Conservation (phyloP, 805 yeast genomes). For the Metschnikowia noctiluminum region DNA sequence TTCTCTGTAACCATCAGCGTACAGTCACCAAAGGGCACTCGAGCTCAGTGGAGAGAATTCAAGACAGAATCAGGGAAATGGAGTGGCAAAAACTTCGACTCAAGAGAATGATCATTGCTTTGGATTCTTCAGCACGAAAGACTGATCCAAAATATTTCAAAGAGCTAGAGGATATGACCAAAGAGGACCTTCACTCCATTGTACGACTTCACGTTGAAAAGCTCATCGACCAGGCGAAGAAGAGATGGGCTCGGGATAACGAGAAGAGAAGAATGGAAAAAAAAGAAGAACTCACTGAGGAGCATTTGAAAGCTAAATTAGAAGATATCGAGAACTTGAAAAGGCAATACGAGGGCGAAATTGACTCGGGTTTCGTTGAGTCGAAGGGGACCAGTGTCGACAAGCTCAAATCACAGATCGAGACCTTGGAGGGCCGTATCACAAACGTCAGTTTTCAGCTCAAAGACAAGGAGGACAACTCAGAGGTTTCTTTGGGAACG, state of each 20-base stretch:
- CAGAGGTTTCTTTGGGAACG: conserved; percentile 89
- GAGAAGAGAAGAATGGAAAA: conserved; percentile 64
- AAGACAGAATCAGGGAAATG: conserved; percentile 73
- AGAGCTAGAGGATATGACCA: conserved; percentile 63
- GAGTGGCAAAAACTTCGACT: conserved; percentile 77
- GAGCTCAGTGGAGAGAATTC: conserved; percentile 72
- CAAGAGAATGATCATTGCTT: conserved; percentile 64
- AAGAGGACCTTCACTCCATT: conserved; percentile 59
- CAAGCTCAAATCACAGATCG: conserved; percentile 68
- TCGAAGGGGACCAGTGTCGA: conserved; percentile 54
- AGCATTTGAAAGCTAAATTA: conserved; percentile 57
- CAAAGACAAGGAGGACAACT: conserved; percentile 91
- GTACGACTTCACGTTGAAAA: conserved; percentile 59
- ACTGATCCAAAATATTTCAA: conserved; percentile 58
- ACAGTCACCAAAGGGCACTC: conserved; percentile 85
- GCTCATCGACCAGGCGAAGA: conserved; percentile 60
- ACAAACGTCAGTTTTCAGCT: conserved; percentile 66
- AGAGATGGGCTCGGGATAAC: conserved; percentile 71
- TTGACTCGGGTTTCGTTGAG: conserved; percentile 55
- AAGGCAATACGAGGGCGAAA: conserved; percentile 53
- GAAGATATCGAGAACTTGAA: conserved; percentile 51
- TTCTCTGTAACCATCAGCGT: conserved; percentile 95
- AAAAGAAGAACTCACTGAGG: conserved; percentile 50
- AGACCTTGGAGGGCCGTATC: conserved; percentile 68
- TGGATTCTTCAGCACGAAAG: conserved; percentile 54